Percentiles rank a stretch among this genome's conserved stretches.
phyloP scores from a whole-genome alignment of 1,284 basidiomycete species.

The Coriolopsis trogii region DNA sequence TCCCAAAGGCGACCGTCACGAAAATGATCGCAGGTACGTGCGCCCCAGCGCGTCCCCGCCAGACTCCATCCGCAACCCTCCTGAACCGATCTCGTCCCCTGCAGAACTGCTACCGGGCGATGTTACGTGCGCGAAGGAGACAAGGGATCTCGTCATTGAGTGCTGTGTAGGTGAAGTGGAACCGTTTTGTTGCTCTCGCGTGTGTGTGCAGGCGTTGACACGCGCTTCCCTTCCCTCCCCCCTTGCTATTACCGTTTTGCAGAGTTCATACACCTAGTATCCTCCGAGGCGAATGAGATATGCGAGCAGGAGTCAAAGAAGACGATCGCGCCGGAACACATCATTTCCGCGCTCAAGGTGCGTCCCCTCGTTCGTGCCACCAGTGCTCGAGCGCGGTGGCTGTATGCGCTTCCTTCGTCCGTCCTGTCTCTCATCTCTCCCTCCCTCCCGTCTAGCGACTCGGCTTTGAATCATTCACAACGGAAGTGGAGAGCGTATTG shows the following conservation, averaged over 20 bases:
- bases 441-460: slow-evolving; percentile 59
- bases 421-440: slow-evolving; percentile 11
- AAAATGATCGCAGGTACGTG: slow-evolving; percentile 92
- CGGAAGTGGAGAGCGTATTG: slow-evolving; percentile 90
- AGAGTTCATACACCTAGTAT: slow-evolving; percentile 99
- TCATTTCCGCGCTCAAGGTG: slow-evolving; percentile 90
- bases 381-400: background rate
- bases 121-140: slow-evolving; percentile 93
- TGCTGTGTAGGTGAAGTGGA: slow-evolving; percentile 90
- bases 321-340: slow-evolving; percentile 98
- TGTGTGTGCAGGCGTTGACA: slow-evolving; percentile 2
- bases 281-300: slow-evolving; percentile 97
- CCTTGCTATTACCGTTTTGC: too few relatives aligned
- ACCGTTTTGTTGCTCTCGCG: slow-evolving; percentile 10
- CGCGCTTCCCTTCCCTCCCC: slow-evolving; percentile 4
- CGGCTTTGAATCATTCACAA: slow-evolving; percentile 87
- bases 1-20: slow-evolving; percentile 96
- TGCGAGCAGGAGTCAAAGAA: slow-evolving; percentile 99
- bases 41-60: slow-evolving; percentile 10
- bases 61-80: background rate
- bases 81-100: background rate
- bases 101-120: slow-evolving; percentile 91
- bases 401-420: background rate
- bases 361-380: too few relatives aligned
- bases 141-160: slow-evolving; percentile 94